phyloP scores from a whole-genome alignment of 805 yeast species.

The Saccharomycopsis olivae region DNA sequence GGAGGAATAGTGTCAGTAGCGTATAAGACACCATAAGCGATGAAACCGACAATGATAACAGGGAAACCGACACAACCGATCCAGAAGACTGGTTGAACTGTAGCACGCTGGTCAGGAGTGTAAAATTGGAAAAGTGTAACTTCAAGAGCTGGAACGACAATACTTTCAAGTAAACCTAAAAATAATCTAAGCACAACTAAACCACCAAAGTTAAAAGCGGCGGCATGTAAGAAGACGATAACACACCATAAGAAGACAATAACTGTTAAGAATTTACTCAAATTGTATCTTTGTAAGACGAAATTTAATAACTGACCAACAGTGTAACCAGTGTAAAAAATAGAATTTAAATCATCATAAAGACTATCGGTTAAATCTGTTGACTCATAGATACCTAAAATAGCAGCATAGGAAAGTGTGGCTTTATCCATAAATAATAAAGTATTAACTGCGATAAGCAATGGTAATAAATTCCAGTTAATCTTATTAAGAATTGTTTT shows the following conservation, averaged over 20 bases:
- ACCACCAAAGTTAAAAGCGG: slow-evolving; percentile 24
- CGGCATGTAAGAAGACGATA: slow-evolving; percentile 22
- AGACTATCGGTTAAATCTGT: slow-evolving; percentile 20
- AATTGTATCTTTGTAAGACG: slow-evolving; percentile 23
- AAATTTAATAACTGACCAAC: slow-evolving; percentile 28
- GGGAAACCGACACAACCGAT: slow-evolving; percentile 32
- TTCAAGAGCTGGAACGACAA: slow-evolving; percentile 34
- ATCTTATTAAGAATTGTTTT: slow-evolving; percentile 15
- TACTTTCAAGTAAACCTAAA: slow-evolving; percentile 37
- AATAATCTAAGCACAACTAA: slow-evolving; percentile 23
- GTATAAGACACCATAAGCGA: slow-evolving; percentile 29
- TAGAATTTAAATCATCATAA: slow-evolving; percentile 25
- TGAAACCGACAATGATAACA: slow-evolving; percentile 33
- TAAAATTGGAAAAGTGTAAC: slow-evolving; percentile 35
- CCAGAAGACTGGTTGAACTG: slow-evolving; percentile 36
- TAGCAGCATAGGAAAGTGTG: slow-evolving; percentile 31
- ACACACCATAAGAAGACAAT: slow-evolving; percentile 24
- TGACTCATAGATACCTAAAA: slow-evolving; percentile 27
- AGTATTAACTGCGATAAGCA: slow-evolving; percentile 21
- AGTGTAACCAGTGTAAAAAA: slow-evolving; percentile 32
- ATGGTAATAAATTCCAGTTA: slow-evolving; percentile 21
- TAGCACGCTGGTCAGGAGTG: slow-evolving; percentile 32
- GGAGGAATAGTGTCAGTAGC: slow-evolving; percentile 22
- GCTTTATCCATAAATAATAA: slow-evolving; percentile 32
- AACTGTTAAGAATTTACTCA: slow-evolving; percentile 19